Conservation (phyloP, 257 asterid species). For the Solanum sejunctum region DNA sequence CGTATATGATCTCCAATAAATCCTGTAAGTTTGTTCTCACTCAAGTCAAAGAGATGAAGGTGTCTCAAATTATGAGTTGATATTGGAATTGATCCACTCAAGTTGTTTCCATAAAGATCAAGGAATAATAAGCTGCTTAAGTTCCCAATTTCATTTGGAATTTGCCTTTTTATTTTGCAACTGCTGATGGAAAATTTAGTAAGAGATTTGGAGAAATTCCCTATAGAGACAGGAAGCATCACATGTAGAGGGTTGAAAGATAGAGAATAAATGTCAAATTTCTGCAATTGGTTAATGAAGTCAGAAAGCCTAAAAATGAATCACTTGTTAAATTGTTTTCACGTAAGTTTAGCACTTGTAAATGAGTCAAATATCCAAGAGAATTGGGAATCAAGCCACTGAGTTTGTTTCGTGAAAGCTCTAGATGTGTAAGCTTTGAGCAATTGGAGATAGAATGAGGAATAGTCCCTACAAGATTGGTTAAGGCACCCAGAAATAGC, state of each 20-base stretch:
- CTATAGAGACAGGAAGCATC: fast-evolving
- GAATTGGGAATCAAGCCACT: no score
- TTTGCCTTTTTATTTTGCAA: background rate
- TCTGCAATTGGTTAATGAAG: background rate
- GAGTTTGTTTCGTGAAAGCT: background rate
- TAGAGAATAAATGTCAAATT: no score
- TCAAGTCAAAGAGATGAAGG: fast-evolving
- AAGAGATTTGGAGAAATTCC: background rate
- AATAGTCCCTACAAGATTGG: background rate
- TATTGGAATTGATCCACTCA: background rate
- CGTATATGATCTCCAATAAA: background rate
- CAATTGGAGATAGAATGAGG: background rate
- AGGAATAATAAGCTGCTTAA: background rate
- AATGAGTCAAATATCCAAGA: no score
- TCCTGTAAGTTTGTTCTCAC: fast-evolving
- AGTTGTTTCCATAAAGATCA: fast-evolving
- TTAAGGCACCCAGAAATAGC: background rate
- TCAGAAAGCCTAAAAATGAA: background rate
- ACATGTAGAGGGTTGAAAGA: no score
- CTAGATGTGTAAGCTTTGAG: background rate
- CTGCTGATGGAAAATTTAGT: fast-evolving
- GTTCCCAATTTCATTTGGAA: background rate
- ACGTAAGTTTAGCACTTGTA: no score
- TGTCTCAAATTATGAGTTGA: fast-evolving
- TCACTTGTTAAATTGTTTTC: background rate